Base-by-base conservation (phyloP, 805 yeast species). In the Yueomyces sinensis region DNA sequence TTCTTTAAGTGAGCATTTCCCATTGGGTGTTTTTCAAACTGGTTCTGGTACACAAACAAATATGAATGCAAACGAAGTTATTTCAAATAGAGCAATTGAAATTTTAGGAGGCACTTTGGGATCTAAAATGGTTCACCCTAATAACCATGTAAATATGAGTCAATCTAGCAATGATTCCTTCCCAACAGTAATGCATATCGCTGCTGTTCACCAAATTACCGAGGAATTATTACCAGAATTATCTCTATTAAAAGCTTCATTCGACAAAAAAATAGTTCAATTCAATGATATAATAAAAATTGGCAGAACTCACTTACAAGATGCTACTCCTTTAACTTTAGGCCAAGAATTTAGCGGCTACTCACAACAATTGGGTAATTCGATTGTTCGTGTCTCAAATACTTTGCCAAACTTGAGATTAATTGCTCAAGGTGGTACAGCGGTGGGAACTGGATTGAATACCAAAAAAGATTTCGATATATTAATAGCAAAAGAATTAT, bases 101-200 rank as follows among this genome's bases (percentile, higher is more conserved):
- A 54, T 89, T 36, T 71, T 89, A 46, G 96, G 96, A 44, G 97
- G 97, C 41, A 70, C 68, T 54, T 63, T 80, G 54, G 98, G 98
- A 41, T 78, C 95, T 42, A 89, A 89, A 68, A 70, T 64, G 42
- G 95, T 89, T 37, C 98, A 89, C 63, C 98, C 98, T 44, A 89
- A 89, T 65, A 96, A 89, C 63, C 96, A 89, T 64, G 93, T 87
- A 52, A 89, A 89, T 71, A 87, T 84, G 83, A 82, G 95, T 14
- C 97, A 89, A 66, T 83, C 95, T 14, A 83, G 95, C 32, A 89
- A 89, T 61, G 98, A 89, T 65, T 89, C 97, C 36, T 89, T 89
- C 81, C 98, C 98, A 47, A 87, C 98, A 28, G 98, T 87, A 37
- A 89, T 89, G 97, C 98, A 89, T 68, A 89, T 89, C 63, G 96